Conservation (phyloP, 2,329 filamentous ascomycete species). For the Orbilia quercus region DNA sequence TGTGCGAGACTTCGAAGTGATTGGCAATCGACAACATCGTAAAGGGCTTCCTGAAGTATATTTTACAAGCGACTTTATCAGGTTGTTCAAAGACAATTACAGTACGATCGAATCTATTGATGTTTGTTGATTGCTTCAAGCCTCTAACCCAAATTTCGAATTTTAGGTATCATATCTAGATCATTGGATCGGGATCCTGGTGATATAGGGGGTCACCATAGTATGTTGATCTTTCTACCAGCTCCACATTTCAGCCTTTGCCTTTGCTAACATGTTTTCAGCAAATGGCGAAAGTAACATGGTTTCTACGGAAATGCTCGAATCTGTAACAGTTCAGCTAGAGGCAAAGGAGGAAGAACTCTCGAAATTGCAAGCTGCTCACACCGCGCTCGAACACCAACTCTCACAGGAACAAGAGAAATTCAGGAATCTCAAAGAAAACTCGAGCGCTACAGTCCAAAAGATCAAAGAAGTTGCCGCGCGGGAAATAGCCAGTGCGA, state of each 20-base stretch:
- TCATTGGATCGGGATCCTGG: slow-evolving; percentile 39
- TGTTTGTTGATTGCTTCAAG: background rate
- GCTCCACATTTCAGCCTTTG: background rate
- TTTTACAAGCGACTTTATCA: slow-evolving; percentile 86
- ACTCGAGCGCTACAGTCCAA: slow-evolving; percentile 52
- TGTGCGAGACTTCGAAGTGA: slow-evolving; percentile 88
- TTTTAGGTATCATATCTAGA: slow-evolving; percentile 37
- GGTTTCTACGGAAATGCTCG: slow-evolving; percentile 91
- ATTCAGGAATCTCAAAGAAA: slow-evolving; percentile 57
- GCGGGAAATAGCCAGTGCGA: slow-evolving; percentile 49
- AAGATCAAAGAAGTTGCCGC: slow-evolving; percentile 54
- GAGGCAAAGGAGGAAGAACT: slow-evolving; percentile 75
- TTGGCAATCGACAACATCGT: slow-evolving; percentile 55
- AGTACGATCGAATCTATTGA: slow-evolving; percentile 64
- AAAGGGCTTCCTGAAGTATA: slow-evolving; percentile 79
- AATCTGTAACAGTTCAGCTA: slow-evolving; percentile 80
- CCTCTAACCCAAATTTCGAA: background rate
- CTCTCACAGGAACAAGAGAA: slow-evolving; percentile 61
- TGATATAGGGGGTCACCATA: slow-evolving; percentile 31
- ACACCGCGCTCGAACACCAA: slow-evolving; percentile 69
- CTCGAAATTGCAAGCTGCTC: slow-evolving; percentile 69
- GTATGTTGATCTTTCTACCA: slow-evolving; percentile 8
- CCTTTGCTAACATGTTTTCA: slow-evolving; percentile 62
- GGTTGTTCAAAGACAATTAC: slow-evolving; percentile 96
- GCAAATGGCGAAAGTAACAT: slow-evolving; percentile 85